These are phyloP conservation scores for Elsinoe perseae DNA, from an alignment of 2,329 filamentous ascomycete genomes.

Conservation along the genomic window DNA sequence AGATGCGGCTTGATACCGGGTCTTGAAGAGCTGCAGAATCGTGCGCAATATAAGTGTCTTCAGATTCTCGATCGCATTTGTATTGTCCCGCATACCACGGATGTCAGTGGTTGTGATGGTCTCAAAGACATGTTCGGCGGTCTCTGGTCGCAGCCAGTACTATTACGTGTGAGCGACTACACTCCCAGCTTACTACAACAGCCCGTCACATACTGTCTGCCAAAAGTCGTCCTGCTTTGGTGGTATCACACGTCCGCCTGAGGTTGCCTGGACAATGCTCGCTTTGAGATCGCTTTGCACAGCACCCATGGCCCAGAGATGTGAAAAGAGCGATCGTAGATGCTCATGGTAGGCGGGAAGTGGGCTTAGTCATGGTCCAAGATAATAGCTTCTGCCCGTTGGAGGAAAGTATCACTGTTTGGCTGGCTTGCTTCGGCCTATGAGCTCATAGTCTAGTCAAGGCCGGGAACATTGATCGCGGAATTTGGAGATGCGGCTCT, in stretches of 20 bases:
- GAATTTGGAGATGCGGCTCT: too few relatives aligned
- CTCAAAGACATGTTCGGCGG: conserved; percentile 91
- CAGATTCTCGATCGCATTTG: conserved; percentile 65
- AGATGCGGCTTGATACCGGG: conserved; percentile 85
- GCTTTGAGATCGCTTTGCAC: conserved; percentile 21
- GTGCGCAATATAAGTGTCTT: conserved; percentile 81
- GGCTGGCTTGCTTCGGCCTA: not conserved
- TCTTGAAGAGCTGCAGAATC: conserved; percentile 70
- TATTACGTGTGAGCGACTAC: conserved; percentile 31
- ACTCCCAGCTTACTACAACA: not conserved
- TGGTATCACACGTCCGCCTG: conserved; percentile 17
- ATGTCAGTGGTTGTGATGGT: conserved; percentile 53
- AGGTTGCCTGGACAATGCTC: conserved; percentile 21
- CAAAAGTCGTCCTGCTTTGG: conserved; percentile 18
- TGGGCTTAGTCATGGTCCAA: not conserved
- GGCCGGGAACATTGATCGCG: too few relatives aligned
- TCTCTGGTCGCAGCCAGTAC: conserved; percentile 98
- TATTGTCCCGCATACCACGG: conserved; percentile 72
- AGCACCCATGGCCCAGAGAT: conserved; percentile 16
- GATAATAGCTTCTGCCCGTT: not conserved
- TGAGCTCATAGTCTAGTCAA: not conserved
- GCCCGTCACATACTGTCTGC: conserved; percentile 17
- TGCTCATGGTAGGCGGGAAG: not conserved
- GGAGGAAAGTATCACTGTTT: not conserved
- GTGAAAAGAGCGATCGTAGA: not conserved